These are phyloP conservation scores for Tuber microsphaerosporum DNA, from an alignment of 495 filamentous ascomycete genomes.

Conservation along the genomic window DNA sequence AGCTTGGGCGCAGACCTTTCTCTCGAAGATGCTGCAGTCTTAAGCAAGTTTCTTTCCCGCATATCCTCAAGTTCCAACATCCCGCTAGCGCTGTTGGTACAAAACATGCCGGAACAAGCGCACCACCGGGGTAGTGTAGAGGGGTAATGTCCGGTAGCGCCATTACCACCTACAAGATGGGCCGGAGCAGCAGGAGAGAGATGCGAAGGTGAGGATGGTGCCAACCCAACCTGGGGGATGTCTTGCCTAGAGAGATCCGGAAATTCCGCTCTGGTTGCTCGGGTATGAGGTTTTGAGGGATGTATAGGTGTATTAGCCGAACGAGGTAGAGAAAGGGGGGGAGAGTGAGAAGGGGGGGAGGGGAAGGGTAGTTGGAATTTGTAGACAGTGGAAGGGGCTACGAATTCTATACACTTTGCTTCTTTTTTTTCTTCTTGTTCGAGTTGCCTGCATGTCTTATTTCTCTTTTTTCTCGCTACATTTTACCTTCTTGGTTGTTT, in stretches of 20 bases:
- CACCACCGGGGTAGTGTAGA: constrained; percentile 50
- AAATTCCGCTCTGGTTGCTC: constrained; percentile 47
- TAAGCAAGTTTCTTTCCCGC: constrained; percentile 46
- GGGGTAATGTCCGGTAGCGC: constrained; percentile 49
- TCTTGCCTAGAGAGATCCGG: constrained; percentile 50
- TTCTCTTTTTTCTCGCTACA: background rate
- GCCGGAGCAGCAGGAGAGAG: too few relatives aligned
- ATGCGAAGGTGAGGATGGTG: too few relatives aligned
- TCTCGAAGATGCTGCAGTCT: constrained; percentile 50
- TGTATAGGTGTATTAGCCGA: constrained; percentile 21
- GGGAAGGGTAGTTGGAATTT: background rate
- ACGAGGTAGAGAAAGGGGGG: background rate
- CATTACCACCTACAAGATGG: constrained; percentile 46
- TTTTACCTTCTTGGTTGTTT: background rate
- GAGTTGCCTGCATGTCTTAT: background rate
- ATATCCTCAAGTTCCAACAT: constrained; percentile 44
- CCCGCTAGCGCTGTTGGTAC: constrained; percentile 37
- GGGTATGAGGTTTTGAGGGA: constrained; percentile 50
- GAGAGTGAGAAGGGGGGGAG: background rate
- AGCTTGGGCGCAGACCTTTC: constrained; percentile 49
- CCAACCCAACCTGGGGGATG: constrained; percentile 45
- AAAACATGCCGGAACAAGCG: constrained; percentile 49
- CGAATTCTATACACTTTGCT: too few relatives aligned
- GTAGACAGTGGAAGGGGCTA: too few relatives aligned
- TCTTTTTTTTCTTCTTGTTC: background rate